Base-by-base conservation (phyloP, 805 yeast species). In the Candida maris region DNA sequence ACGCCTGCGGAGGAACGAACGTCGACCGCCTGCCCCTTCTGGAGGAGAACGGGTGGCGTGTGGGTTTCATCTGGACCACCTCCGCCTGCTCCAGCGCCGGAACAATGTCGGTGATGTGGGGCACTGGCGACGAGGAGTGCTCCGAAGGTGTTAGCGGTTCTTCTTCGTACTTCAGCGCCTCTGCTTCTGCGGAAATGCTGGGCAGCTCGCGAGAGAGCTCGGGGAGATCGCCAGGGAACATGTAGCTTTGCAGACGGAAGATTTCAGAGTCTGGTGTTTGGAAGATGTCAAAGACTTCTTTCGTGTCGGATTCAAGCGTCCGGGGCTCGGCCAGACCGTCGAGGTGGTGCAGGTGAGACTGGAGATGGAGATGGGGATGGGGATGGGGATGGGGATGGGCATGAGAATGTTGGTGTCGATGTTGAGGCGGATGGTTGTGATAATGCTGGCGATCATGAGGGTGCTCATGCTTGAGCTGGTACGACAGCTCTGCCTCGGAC, bases 1-100 rank as follows among this genome's bases (percentile, higher is more conserved):
- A 28, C 25, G 32, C 15, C 30, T 9, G 32, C 35, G 35, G n/a
- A 41, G 21, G n/a, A 28, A 22, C 1, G 45, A 40, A 29, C 38
- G 21, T 28, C 8, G 31, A 8, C 21, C 14, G 15, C 20, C 18
- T 28, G 21, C 9, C 8, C 13, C 31, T 10, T 28, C 21, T 28
- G 6, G 20, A 8, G 10, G 28, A 8, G 7, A 6, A 25, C 7
- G 7, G 14, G 14, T 7, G 7, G 8, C 28, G 7, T 7, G 14
- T n/a, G 10, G 8, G 16, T 9, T 21, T 21, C 12, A 21, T 12
- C 14, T 7, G 15, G 8, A 16, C 35, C 30, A 8, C 44, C 39
- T 20, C 35, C 37, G 27, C 30, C 30, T 16, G 22, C 15, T 13
- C 42, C 37, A 16, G 32, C 37, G 22, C 42, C 30, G 15, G 34